These are phyloP conservation scores for Penicillium subrubescens DNA, from an alignment of 495 filamentous ascomycete species.

Conservation along the genomic window DNA sequence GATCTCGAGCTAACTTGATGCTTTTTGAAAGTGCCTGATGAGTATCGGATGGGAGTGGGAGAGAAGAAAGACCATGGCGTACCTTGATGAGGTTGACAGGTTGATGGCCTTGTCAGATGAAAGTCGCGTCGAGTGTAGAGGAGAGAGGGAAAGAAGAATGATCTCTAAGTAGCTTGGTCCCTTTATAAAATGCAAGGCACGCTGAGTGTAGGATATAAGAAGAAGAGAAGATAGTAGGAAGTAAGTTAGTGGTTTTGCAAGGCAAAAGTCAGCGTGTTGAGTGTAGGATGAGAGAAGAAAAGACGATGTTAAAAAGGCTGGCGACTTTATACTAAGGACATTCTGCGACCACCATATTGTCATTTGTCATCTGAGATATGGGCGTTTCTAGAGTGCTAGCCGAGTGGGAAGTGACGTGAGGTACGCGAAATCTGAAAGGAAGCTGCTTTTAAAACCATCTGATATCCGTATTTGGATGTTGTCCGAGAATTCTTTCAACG, in stretches of 20 bases:
- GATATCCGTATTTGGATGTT: not conserved
- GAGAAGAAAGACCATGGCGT: not conserved
- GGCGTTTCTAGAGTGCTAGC: not conserved
- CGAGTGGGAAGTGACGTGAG: not conserved
- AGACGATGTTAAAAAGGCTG: not conserved
- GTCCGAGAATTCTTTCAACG: not conserved
- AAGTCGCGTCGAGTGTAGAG: not conserved
- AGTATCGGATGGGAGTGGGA: not conserved
- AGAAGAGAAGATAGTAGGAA: not conserved
- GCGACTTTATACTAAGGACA: not conserved
- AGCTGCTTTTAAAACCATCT: not conserved
- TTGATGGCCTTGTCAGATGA: not conserved
- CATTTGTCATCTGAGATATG: not conserved
- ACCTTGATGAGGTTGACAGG: too few species aligned
- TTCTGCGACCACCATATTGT: not conserved
- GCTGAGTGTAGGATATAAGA: not conserved
- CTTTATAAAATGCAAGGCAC: not conserved
- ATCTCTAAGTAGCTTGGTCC: not conserved
- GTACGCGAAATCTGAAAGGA: not conserved
- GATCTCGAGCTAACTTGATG: too few species aligned
- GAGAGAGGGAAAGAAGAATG: not conserved
- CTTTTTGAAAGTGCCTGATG: too few species aligned
- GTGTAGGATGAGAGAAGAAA: not conserved
- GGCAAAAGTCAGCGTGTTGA: not conserved
- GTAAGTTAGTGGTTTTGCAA: not conserved